Evolutionary conservation across 495 filamentous ascomycete genomes (phyloP), one percentile per base, ranked within the genome.

Genomic region (Penicillium dipodomyicola): DNA sequence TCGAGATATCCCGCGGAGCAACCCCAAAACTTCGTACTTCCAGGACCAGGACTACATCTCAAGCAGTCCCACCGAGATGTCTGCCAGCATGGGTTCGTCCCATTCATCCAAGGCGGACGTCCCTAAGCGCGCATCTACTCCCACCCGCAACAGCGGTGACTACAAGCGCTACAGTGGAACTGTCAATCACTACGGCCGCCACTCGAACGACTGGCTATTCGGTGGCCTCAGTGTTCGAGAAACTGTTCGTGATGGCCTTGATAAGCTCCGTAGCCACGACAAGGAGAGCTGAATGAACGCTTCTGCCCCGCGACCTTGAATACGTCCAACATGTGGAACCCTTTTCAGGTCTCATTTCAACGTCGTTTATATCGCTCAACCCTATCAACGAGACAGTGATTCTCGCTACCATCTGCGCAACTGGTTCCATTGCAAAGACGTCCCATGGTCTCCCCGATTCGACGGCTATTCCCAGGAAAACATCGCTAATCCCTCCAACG

Each of bases 131-230:
- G 48, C 55, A 47, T 52, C 63, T 1, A 61, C 54, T 30, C 54
- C 61, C 19, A 65, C 63, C 20, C 57, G 63, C 58, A 67, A 56
- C 45, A 71, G 65, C 54, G 67, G 70, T 19, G 69, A 73, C 54
- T 71, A 76, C 56, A 72, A 72, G 23, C 71, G 73, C 55, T 76
- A 73, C 56, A 72, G 61, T 46, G 69, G 69, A 14, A 78, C 75
- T 1, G 60, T 78, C 40, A 73, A 73, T 39, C 74, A 79, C 50
- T 78, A 61, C 41, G 77, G 77, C n/a, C 70, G 77, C 5, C 75
- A 79, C 63, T 75, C 75, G 2, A 79, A 79, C 49, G 76, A 79
- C 53, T 79, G 77, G 77, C 67, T 79, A 1, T 79, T 79, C 37
- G 73, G 73, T 5, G 77, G 77, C 8, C 77, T 79, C 64, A 79